Base-by-base conservation (phyloP, 2,329 filamentous ascomycete species). In the Periconia sp. region DNA sequence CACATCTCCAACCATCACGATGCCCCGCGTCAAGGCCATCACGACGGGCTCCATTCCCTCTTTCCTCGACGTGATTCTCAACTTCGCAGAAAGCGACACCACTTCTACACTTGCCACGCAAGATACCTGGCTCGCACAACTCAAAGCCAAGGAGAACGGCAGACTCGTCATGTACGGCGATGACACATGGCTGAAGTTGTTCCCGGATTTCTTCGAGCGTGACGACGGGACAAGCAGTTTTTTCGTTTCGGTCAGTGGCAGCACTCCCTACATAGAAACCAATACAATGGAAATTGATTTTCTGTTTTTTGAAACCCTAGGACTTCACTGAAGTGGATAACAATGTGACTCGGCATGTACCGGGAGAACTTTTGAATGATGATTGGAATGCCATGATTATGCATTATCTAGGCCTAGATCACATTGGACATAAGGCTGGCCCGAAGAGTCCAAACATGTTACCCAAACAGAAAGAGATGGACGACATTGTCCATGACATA, bases 21-120 rank as follows among this genome's bases (percentile, higher is more conserved):
- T 99, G 94, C 94, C 94, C 41, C 87, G 93, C 57, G 87, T 99
- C 66, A 99, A 99, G 77, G 92, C 94, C 46, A 92, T 99, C 59
- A 99, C 94, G 1, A 97, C 94, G 1, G 94, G 94, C 56, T 97
- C 93, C 1, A 94, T 96, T n/a, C 94, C 94, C 2, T 97, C 93
- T 2, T 99, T 99, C 73, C 85, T 97, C 55, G 94, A 99, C 73
- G 89, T 97, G 15, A 96, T 99, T 57, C 82, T 99, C 54, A 99
- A 97, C 70, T 91, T 99, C 70, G 91, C 95, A 60, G 94, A 99
- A 75, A 92, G 87, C 17, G 94, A 99, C 71, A 93, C 91, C 2
- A 89, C 89, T 14, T 96, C 94, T 1, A 93, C 89, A 2, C 83
- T 99, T 20, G 87, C 90, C 14, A 84, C 84, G 27, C 94, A 97